Evolutionary conservation across 345 rosid genomes (phyloP).

Genomic region (Euphorbia tirucalli): DNA sequence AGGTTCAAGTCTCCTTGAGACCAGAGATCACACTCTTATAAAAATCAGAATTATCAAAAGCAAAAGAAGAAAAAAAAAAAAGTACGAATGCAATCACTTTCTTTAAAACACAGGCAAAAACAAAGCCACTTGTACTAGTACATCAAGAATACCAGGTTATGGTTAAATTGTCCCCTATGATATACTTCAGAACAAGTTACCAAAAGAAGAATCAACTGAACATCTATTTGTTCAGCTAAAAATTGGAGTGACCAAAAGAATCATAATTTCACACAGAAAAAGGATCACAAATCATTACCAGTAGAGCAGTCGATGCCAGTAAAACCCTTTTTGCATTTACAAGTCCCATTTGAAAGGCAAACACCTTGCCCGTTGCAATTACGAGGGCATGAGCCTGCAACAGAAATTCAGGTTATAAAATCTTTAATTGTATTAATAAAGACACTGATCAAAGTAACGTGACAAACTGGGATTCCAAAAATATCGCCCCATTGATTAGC

Average conservation of each 20-base stretch:
- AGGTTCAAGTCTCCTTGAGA: too few species aligned
- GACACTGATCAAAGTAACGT: neutral
- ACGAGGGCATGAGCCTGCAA: slow-evolving; percentile 79
- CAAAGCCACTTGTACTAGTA: neutral
- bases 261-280: neutral
- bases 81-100: neutral
- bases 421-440: neutral
- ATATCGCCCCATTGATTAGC: neutral
- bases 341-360: slow-evolving; percentile 72
- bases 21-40: too few species aligned
- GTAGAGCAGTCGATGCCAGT: slow-evolving; percentile 97
- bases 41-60: too few species aligned
- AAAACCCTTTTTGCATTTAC: slow-evolving; percentile 71
- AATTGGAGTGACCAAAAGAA: too few species aligned
- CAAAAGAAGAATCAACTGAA: neutral
- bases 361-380: slow-evolving; percentile 77
- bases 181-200: neutral
- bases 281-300: slow-evolving; percentile 37
- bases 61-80: too few species aligned
- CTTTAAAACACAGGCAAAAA: neutral
- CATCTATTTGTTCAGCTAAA: neutral
- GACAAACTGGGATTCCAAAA: neutral
- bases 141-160: neutral
- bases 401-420: slow-evolving; percentile 12
- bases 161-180: neutral